Evolutionary conservation across 2,329 filamentous ascomycete genomes (phyloP), one percentile per base, ranked within the genome.

Genomic region (Cladophialophora chaetospira): DNA sequence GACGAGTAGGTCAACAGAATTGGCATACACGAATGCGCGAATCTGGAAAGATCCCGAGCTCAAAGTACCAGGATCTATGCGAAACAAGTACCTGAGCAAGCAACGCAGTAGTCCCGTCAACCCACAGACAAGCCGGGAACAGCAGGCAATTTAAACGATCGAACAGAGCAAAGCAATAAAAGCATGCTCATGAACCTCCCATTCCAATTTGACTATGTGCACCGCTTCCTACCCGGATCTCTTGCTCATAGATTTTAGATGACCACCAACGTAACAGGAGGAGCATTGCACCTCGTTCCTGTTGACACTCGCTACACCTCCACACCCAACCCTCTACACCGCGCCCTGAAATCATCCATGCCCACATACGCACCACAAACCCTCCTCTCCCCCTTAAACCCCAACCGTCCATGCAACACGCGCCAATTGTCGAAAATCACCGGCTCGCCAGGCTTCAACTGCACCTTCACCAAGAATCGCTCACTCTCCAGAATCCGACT

Each of bases 371-470:
- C 93, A 58, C 94, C 94, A 71, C 92, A 97, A 68, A 99, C 89
- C 64, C 92, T 85, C 64, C 94, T 80, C 68, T 88, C 85, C 1
- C 94, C 94, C 4, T 86, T 88, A 68, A 97, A 99, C 0, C 83
- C 83, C 49, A 86, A 86, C 65, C 94, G 80, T 1, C 93, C 94
- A 72, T 99, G 94, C 65, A 97, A 75, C 29, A 97, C 88, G 57
- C 94, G 83, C 91, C 93, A 97, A 69, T 99, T 97, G 70, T 99
- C 90, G 71, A 99, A 97, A 44, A 97, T 88, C 55, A 97, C 68
- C 4, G 91, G 82, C 50, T 79, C 84, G 2, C 94, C 94, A 0
- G 94, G 93, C 66, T 82, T 75, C 53, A 99, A 76, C 72, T 96
- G 88, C 62, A 88, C 86, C 87, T 88, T 88, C 68, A 88, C 92